Evolutionary conservation across 164 flowering plant genomes (phyloP), one percentile per base, ranked within the genome.

Genomic region (Vitis labrusca): DNA sequence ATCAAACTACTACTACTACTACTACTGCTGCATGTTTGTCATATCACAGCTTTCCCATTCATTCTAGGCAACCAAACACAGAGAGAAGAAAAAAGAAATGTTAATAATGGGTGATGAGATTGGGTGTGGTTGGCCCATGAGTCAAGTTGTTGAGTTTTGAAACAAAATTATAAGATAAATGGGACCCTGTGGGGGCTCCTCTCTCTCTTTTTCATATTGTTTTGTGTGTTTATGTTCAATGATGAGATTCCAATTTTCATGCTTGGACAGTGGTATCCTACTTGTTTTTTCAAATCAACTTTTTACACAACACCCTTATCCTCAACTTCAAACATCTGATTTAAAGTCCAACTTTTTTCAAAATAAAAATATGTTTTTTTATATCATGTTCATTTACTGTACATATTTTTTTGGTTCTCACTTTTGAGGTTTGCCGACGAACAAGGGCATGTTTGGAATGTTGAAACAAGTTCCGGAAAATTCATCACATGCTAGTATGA

Each of bases 221-320:
- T 65, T 58, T 29, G 19, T 50, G 50, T 50, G 50, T 70, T 64
- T 30, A 27, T 37, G 57, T 65, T 65, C 73, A 70, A 75, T 75
- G 67, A 75, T 70, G 65, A 75, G 67, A 75, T 75, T 75, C 71
- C 70, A 52, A 32, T 61, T 54, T 70, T 61, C 66, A 54, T 17
- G 54, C 49, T 54, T 14, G 63, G 64, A 11, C 30, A 55, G 70
- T 67, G 59, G 69, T 58, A 50, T 71, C 68, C 69, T 65, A 65
- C 69, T 32, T 71, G 69, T 66, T 67, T 54, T 61, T n/a, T 15
- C 47, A 1, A 16, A 12, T 9, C 19, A 50, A 19, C 52, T 64
- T 52, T 70, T 59, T n/a, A 7, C 61, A 63, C 23, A 15, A 23
- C 50, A 60, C 44, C 2, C 44, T 37, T 37, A 37, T 37, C 44